phyloP scores from a whole-genome alignment of 495 filamentous ascomycete species.

The Aspergillus cristatus region DNA sequence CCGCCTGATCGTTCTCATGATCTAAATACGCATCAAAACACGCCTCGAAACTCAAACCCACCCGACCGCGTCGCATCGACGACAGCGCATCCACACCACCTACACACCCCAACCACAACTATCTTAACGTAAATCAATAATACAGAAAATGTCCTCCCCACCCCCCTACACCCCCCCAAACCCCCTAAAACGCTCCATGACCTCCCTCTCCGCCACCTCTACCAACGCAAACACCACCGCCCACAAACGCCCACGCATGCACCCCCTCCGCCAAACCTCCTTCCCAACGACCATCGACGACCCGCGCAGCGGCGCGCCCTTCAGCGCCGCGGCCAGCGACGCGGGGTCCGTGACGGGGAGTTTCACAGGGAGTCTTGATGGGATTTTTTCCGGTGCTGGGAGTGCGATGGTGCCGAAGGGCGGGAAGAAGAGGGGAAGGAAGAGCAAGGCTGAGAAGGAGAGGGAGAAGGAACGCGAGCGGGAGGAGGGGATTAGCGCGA shows the following conservation, averaged over 20 bases:
- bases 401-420: slow-evolving; percentile 20
- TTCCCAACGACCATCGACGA: slow-evolving; percentile 55
- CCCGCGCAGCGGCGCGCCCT: slow-evolving; percentile 48
- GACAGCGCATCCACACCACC: too few species aligned
- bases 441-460: slow-evolving; percentile 49
- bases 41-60: too few species aligned
- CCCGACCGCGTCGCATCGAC: too few species aligned
- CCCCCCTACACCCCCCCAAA: slow-evolving; percentile 23
- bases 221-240: slow-evolving; percentile 20
- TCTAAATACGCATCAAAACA: too few species aligned
- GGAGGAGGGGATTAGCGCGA: slow-evolving; percentile 43
- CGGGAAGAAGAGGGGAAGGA: slow-evolving; percentile 56
- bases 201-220: slow-evolving; percentile 29
- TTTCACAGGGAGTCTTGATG: slow-evolving; percentile 42
- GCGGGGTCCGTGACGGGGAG: slow-evolving; percentile 61
- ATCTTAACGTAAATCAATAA: background rate
- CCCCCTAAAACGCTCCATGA: slow-evolving; percentile 36
- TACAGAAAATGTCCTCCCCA: slow-evolving; percentile 38
- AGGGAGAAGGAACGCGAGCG: slow-evolving; percentile 32
- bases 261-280: slow-evolving; percentile 83
- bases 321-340: slow-evolving; percentile 50
- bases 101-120: background rate
- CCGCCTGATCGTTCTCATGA: too few species aligned
- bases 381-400: slow-evolving; percentile 41
- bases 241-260: slow-evolving; percentile 35